Evolutionary conservation across 169 alveolate species (phyloP).

Genomic region (Plasmodium coatneyi): DNA sequence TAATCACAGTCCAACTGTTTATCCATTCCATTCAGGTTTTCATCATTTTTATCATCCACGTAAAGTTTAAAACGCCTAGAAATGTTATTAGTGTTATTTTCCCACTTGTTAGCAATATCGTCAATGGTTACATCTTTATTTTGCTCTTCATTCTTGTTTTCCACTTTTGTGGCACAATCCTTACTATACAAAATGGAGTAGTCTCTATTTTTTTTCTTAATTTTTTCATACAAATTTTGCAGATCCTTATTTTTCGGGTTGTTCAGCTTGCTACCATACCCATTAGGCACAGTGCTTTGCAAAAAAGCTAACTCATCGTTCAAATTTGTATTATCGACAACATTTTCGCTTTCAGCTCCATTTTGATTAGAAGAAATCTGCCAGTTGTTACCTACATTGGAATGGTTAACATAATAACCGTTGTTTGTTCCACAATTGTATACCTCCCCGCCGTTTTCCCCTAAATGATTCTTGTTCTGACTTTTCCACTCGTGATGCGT

Average conservation of each 20-base stretch:
- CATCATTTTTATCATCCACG: neutral
- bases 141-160: neutral
- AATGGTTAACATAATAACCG: neutral
- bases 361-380: neutral
- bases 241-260: constrained; percentile 16
- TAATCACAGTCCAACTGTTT: neutral
- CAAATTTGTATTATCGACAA: neutral
- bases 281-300: neutral
- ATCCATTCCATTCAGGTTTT: neutral
- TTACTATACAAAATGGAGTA: neutral
- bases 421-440: neutral
- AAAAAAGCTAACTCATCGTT: neutral
- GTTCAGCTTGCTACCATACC: neutral
- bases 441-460: neutral
- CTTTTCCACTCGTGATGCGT: neutral
- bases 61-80: neutral
- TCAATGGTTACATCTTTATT: neutral
- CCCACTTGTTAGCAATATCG: neutral
- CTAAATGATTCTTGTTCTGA: neutral
- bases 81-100: neutral
- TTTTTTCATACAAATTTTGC: constrained; percentile 40
- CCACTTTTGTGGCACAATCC: neutral
- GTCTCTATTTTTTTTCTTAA: constrained; percentile 8
- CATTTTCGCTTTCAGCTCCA: neutral
- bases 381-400: neutral